Conservation (phyloP, 2,329 filamentous ascomycete genomes). For the Colletotrichum musae region DNA sequence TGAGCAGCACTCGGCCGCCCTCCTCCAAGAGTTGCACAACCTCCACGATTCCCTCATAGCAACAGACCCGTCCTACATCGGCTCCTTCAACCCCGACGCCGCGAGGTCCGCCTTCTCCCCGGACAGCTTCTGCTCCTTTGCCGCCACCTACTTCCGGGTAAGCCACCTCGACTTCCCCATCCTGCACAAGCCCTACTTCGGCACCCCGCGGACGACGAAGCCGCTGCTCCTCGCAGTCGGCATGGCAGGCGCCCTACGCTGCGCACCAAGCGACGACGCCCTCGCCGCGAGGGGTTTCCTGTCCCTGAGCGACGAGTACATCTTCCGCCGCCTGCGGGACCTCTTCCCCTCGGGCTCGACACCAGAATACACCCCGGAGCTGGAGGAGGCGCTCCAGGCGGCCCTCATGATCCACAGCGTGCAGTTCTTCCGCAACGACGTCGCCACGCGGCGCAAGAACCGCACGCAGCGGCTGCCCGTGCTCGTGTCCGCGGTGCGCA, state of each 20-base stretch:
- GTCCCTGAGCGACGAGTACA: conserved; percentile 41
- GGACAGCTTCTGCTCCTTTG: conserved; percentile 42
- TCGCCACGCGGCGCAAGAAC: conserved; percentile 29
- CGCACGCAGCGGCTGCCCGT: conserved; percentile 40
- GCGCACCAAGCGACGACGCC: conserved; percentile 41
- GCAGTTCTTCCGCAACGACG: conserved; percentile 43
- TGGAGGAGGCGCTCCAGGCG: conserved; percentile 45
- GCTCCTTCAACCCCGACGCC: conserved; percentile 32
- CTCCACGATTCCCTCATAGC: conserved; percentile 32
- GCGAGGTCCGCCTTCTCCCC: conserved; percentile 43
- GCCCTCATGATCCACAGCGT: conserved; percentile 44
- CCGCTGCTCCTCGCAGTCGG: conserved; percentile 42
- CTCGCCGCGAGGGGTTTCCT: conserved; percentile 37
- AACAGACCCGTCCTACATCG: conserved; percentile 40
- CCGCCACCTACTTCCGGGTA: conserved; percentile 45
- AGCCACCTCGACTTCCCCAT: conserved; percentile 48
- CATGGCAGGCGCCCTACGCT: conserved; percentile 42
- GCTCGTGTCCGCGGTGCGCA: conserved; percentile 43
- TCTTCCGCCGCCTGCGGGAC: conserved; percentile 39
- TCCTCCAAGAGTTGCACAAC: conserved; percentile 13
- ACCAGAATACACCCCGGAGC: conserved; percentile 19
- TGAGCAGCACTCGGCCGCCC: conserved; percentile 4
- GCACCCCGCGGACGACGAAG: conserved; percentile 31
- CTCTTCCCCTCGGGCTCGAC: conserved; percentile 22
- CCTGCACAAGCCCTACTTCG: conserved; percentile 46